Base-by-base conservation (phyloP, 2,329 filamentous ascomycete species). In the Ploettnerulaceae sp. region DNA sequence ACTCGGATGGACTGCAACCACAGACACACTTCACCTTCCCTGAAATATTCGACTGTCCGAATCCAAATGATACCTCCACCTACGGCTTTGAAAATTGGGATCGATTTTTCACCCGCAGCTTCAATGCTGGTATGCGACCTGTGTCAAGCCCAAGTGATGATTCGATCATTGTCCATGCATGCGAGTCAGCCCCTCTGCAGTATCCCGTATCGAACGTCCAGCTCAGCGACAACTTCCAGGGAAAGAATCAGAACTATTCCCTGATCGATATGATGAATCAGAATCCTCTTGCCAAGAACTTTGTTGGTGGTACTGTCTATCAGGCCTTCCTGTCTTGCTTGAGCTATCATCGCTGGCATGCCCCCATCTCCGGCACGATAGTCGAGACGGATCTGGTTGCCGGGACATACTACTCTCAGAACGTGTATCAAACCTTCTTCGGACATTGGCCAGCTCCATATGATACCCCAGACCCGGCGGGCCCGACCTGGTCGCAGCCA, bases 271-370 rank as follows among this genome's bases (percentile, higher is more conserved):
- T 85, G 78, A 68, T 87, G 3, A 73, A 68, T 0, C 66, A 77
- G 55, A 77, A 84, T 54, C 58, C 68, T 0, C 62, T 78, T 1
- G 68, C 77, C 0, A 55, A 67, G 6, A 58, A 76, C 1, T 87
- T 86, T 54, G 72, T 69, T 0, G 77, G 76, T 5, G 83, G 78
- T 1, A 85, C 79, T 0, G 69, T 87, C 21, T 87, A 86, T 63
- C 83, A 88, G 58, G 83, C 82, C 0, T 87, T 84, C 59, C 67
- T 88, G 3, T 81, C 74, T 6, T 77, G 81, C 0, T 65, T 84
- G 42, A 81, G 76, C 33, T 87, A 88, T 62, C 84, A 87, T 63
- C 74, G 83, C 20, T 87, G 84, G 84, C 82, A 87, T 64, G 64
- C 77, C 0, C 84, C 84, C n/a, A 74, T 87, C 0, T 74, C 69